Conservation (phyloP, 495 filamentous ascomycete species). For the Thozetella sp. region DNA sequence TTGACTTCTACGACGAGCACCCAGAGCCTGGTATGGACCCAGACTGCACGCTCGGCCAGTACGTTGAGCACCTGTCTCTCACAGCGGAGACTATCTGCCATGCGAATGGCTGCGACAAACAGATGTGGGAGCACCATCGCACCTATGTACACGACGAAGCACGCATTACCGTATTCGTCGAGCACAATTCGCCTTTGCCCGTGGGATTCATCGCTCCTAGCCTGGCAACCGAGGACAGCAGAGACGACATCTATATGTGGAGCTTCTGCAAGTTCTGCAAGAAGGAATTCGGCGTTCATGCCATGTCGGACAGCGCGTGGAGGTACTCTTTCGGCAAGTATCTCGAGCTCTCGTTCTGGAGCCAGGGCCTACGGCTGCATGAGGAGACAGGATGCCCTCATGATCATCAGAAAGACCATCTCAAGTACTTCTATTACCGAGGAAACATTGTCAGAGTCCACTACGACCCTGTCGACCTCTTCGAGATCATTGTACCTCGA, state of each 20-base stretch:
- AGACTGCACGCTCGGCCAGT: slow-evolving; percentile 93
- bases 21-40: slow-evolving; percentile 71
- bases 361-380: slow-evolving; percentile 75
- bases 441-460: slow-evolving; percentile 86
- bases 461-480: slow-evolving; percentile 86
- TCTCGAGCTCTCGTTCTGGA: slow-evolving; percentile 95
- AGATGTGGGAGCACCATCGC: slow-evolving; percentile 91
- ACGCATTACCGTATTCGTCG: slow-evolving; percentile 85
- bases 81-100: slow-evolving; percentile 74
- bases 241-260: slow-evolving; percentile 91
- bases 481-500: slow-evolving; percentile 94
- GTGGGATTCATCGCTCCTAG: slow-evolving; percentile 35
- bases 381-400: slow-evolving; percentile 82
- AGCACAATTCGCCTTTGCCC: slow-evolving; percentile 57
- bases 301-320: slow-evolving; percentile 96
- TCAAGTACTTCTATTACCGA: slow-evolving; percentile 88
- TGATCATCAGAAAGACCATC: slow-evolving; percentile 88
- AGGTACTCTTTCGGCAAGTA: slow-evolving; percentile 99
- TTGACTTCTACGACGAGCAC: slow-evolving; percentile 93
- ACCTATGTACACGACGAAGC: slow-evolving; percentile 98
- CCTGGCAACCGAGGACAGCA: slow-evolving; percentile 19
- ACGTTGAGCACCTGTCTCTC: slow-evolving; percentile 88
- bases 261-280: slow-evolving; percentile 90
- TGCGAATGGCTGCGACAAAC: slow-evolving; percentile 82
- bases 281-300: slow-evolving; percentile 83